Evolutionary conservation across 2,329 filamentous ascomycete species (phyloP), one percentile per base, ranked within the genome.

Genomic region (Xylariomycetidae sp.): DNA sequence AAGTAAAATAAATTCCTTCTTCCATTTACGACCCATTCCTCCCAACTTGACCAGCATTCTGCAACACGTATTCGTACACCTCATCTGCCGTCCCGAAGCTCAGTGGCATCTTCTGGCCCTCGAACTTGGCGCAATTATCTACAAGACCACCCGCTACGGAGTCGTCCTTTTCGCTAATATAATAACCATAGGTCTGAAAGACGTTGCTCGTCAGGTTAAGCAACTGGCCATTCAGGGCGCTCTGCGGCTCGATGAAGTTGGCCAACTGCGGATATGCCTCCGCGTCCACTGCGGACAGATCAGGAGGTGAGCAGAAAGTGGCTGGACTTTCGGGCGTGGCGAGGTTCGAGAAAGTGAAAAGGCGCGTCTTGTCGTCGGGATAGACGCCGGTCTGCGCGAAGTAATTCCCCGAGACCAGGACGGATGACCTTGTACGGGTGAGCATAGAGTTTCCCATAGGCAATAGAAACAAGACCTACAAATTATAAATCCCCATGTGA

Each of bases 401-500:
- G 17, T 41, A 45, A 25, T 47, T 47, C 8, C 40, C 44, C 9
- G 44, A 36, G n/a, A 41, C 42, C 3, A 47, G 34, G 15, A 45
- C 40, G 2, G 44, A 47, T 5, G 44, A 47, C 25, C 44, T 46
- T 13, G 25, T 4, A 23, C 20, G 20, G 20, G 20, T 23, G 20
- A 23, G n/a, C n/a, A n/a, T n/a, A n/a, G n/a, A n/a, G n/a, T n/a
- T n/a, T n/a, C n/a, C n/a, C 20, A 23, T 23, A 23, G n/a, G 27
- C 6, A 22, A n/a, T 6, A 13, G 25, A 5, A n/a, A 16, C 4
- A 10, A 17, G 9, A 18, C 30, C 37, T 31, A 46, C 44, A 47
- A 33, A 25, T 47, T 47, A 25, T 47, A 47, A 22, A 47, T 41
- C 11, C 44, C 44, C 17, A 47, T 16, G 10, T 47, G 30, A 31